These are phyloP conservation scores for Lactarius sanguifluus DNA, from an alignment of 768 basidiomycete genomes.

Conservation along the genomic window DNA sequence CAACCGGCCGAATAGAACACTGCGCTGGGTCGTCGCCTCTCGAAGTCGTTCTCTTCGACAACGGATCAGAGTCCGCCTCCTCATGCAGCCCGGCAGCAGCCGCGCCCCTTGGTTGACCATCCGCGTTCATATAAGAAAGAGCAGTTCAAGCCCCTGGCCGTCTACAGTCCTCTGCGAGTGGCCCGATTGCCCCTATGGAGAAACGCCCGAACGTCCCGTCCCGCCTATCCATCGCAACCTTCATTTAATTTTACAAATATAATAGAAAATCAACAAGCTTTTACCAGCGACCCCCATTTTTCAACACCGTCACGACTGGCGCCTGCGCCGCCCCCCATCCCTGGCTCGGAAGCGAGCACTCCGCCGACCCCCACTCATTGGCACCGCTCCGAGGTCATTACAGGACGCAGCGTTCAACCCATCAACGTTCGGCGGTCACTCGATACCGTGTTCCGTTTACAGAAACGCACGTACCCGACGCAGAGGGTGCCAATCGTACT, in stretches of 20 bases:
- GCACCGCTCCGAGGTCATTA: constrained; percentile 5
- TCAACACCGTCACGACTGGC: constrained; percentile 29
- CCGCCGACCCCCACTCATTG: constrained; percentile 50
- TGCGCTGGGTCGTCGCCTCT: constrained; percentile 67
- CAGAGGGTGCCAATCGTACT: no score
- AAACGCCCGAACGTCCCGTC: constrained; percentile 15
- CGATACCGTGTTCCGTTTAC: no score
- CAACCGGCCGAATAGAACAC: constrained; percentile 52
- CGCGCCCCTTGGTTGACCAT: constrained; percentile 10
- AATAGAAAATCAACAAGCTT: no score
- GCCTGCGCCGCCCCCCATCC: constrained; percentile 37
- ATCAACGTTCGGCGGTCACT: constrained; percentile 91
- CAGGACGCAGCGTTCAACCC: constrained; percentile 94
- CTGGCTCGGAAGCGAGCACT: constrained; percentile 60
- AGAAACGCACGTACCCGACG: no score
- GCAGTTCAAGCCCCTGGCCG: constrained; percentile 16
- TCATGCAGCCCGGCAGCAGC: constrained; percentile 5
- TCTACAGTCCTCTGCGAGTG: constrained; percentile 20
- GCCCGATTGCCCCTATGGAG: neutral
- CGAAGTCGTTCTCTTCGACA: constrained; percentile 35
- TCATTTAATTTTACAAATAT: no score
- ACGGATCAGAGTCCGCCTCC: constrained; percentile 28
- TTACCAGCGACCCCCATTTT: constrained; percentile 23
- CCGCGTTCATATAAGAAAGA: constrained; percentile 20
- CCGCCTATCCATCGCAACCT: constrained; percentile 24